Evolutionary conservation across 257 asterid species (phyloP).

Genomic region (Scutellaria barbata): DNA sequence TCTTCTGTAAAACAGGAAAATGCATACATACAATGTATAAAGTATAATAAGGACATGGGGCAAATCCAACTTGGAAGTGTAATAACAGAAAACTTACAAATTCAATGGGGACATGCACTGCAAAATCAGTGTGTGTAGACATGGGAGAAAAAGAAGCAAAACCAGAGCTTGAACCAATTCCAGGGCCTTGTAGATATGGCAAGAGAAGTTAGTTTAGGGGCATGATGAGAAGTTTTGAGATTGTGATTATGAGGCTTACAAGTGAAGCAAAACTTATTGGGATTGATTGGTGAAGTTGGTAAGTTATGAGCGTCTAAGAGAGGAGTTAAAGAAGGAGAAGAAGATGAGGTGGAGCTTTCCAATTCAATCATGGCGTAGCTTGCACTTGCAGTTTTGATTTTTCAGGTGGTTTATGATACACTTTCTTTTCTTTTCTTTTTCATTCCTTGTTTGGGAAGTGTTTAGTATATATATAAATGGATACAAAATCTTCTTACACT

Average conservation of each 20-base stretch:
- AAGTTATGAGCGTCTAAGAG: slow-evolving; percentile 19
- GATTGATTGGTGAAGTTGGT: slow-evolving; percentile 41
- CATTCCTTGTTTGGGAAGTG: slow-evolving; percentile 29
- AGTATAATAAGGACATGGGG: no score
- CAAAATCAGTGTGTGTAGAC: slow-evolving; percentile 37
- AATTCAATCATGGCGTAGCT: slow-evolving; percentile 51
- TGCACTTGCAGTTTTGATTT: slow-evolving; percentile 51
- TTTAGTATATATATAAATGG: not conserved
- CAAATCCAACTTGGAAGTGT: not conserved
- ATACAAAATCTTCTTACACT: no score
- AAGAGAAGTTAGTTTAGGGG: not conserved
- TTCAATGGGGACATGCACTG: slow-evolving; percentile 35
- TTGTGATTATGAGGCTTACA: slow-evolving; percentile 38
- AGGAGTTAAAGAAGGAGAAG: slow-evolving; percentile 10
- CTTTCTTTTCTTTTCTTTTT: not conserved
- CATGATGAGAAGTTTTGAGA: not conserved
- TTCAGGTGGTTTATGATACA: not conserved
- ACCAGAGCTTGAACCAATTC: slow-evolving; percentile 34
- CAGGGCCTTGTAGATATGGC: not conserved
- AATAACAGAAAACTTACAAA: slow-evolving; percentile 42
- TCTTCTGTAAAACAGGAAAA: slow-evolving; percentile 44
- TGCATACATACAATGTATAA: no score
- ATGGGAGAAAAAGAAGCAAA: slow-evolving; percentile 41
- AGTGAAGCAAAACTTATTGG: slow-evolving; percentile 49
- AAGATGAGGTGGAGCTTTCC: slow-evolving; percentile 56